These are phyloP conservation scores for Cladosporium austrohemisphaericum DNA, from an alignment of 2,329 filamentous ascomycete species.

Conservation along the genomic window DNA sequence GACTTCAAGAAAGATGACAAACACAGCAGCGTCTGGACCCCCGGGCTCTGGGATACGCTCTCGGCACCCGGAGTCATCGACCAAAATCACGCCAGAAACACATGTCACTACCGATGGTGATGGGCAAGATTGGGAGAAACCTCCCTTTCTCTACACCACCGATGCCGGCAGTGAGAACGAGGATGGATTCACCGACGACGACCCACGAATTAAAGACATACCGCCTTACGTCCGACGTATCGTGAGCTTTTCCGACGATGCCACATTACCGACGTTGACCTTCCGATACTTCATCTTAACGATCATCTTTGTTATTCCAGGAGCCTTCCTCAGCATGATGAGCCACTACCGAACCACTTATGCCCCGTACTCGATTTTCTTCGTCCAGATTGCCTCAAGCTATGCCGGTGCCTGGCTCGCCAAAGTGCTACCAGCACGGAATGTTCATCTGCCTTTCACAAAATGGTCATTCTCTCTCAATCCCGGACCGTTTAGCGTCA, in stretches of 20 bases:
- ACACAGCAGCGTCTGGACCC: background rate
- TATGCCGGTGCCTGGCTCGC: conserved; percentile 50
- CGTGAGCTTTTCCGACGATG: conserved; percentile 56
- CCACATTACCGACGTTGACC: conserved; percentile 53
- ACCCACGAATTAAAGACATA: conserved; percentile 44
- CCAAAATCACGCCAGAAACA: background rate
- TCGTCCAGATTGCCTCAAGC: conserved; percentile 57
- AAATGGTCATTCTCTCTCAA: conserved; percentile 51
- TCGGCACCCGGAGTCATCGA: background rate
- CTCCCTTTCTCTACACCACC: conserved; percentile 9
- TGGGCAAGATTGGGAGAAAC: background rate
- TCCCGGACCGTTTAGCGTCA: conserved; percentile 55
- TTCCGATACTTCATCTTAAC: conserved; percentile 58
- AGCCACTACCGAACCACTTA: conserved; percentile 44
- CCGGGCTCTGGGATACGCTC: background rate
- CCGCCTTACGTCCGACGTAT: conserved; percentile 55
- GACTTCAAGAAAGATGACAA: background rate
- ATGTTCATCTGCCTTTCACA: conserved; percentile 47
- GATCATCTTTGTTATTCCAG: conserved; percentile 54
- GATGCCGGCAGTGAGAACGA: conserved; percentile 1
- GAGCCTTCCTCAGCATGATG: conserved; percentile 57
- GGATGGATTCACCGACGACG: conserved; percentile 26
- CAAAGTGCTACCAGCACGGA: conserved; percentile 47
- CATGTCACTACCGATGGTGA: background rate
- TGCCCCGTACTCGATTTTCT: conserved; percentile 58